phyloP scores from a whole-genome alignment of 768 basidiomycete genomes.

The Amanita phalloides region DNA sequence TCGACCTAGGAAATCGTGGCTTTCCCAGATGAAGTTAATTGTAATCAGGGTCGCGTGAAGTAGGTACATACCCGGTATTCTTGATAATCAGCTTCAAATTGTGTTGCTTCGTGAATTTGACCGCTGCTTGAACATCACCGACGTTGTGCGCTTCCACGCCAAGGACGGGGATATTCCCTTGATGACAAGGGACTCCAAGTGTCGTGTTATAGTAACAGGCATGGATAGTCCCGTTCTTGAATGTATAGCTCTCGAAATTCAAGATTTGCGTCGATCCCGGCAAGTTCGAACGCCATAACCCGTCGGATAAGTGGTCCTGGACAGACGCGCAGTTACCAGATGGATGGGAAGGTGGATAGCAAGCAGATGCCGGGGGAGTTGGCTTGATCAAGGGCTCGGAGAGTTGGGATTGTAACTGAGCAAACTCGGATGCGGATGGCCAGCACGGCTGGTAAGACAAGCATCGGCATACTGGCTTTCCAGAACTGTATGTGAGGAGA shows the following conservation, averaged over 20 bases:
- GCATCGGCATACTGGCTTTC: neutral
- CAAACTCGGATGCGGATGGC: neutral
- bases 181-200: neutral
- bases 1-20: slow-evolving; percentile 33
- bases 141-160: slow-evolving; percentile 28
- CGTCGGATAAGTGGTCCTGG: neutral
- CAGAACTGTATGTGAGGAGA: neutral
- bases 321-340: neutral
- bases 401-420: neutral
- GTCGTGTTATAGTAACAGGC: neutral
- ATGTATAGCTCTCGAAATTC: neutral
- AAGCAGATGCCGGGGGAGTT: neutral
- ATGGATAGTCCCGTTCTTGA: neutral
- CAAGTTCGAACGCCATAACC: neutral
- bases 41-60: neutral
- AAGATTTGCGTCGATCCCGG: neutral
- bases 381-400: neutral
- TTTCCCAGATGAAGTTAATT: slow-evolving; percentile 9
- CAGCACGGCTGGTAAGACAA: neutral
- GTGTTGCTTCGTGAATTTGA: slow-evolving; percentile 11
- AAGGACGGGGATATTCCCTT: slow-evolving; percentile 5
- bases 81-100: slow-evolving; percentile 28
- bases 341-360: neutral
- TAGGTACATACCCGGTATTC: slow-evolving; percentile 18
- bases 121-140: slow-evolving; percentile 24